Evolutionary conservation across 1,139 yeast genomes (phyloP).

Genomic region (Nakaseomyces bracarensis): DNA sequence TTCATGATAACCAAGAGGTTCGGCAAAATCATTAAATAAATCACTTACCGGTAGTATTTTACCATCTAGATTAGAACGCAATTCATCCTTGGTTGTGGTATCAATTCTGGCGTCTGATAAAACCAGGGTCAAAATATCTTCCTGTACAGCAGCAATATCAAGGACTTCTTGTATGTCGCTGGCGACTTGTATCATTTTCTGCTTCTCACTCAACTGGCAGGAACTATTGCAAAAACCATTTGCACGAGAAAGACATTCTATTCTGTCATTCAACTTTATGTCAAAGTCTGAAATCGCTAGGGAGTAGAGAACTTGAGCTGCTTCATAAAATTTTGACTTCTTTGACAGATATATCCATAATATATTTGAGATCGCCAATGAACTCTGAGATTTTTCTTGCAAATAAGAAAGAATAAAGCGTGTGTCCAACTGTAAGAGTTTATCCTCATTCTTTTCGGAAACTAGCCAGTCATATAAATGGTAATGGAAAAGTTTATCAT

Average conservation of each 20-base stretch:
- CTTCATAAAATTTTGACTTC: slow-evolving; percentile 67
- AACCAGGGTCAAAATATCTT: slow-evolving; percentile 61
- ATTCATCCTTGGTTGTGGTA: slow-evolving; percentile 33
- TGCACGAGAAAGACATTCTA: slow-evolving; percentile 85
- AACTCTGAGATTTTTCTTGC: slow-evolving; percentile 59
- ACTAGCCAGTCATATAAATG: slow-evolving; percentile 92
- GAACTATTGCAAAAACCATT: slow-evolving; percentile 86
- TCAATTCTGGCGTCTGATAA: slow-evolving; percentile 52
- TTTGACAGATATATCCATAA: slow-evolving; percentile 87
- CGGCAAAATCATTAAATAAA: slow-evolving; percentile 77
- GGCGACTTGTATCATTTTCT: slow-evolving; percentile 63
- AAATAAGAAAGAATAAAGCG: slow-evolving; percentile 73
- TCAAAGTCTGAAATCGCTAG: slow-evolving; percentile 70
- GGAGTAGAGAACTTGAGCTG: slow-evolving; percentile 72
- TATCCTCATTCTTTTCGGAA: slow-evolving; percentile 64
- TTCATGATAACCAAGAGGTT: slow-evolving; percentile 81
- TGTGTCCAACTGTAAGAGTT: slow-evolving; percentile 71
- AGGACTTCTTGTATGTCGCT: slow-evolving; percentile 68
- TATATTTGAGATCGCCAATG: slow-evolving; percentile 67
- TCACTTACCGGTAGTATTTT: slow-evolving; percentile 66
- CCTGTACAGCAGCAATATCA: slow-evolving; percentile 83
- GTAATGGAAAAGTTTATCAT: slow-evolving; percentile 80
- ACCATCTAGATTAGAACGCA: slow-evolving; percentile 50
- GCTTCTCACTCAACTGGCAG: slow-evolving; percentile 70
- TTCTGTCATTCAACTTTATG: slow-evolving; percentile 60